phyloP scores from a whole-genome alignment of 2,329 filamentous ascomycete species.

The Ophiostoma australiae region DNA sequence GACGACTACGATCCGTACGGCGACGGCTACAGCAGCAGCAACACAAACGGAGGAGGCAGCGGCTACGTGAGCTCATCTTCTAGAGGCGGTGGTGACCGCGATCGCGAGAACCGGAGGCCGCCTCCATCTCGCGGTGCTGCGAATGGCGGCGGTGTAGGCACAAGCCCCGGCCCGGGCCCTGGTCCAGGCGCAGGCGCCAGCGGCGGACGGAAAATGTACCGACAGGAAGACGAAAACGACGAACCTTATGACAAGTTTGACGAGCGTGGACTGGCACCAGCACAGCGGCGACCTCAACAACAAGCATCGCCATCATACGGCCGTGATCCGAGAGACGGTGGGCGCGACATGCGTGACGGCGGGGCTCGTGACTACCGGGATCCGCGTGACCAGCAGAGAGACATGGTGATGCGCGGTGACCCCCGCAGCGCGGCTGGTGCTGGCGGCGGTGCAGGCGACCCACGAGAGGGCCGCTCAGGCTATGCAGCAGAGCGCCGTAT shows the following conservation, averaged over 20 bases:
- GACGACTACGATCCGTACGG: conserved; percentile 51
- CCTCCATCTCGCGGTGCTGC: conserved; percentile 29
- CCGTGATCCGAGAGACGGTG: background rate
- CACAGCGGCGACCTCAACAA: conserved; percentile 26
- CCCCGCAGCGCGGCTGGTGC: background rate
- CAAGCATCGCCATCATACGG: conserved; percentile 19
- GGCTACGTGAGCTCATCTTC: conserved; percentile 25
- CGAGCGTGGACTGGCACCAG: conserved; percentile 25
- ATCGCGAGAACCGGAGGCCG: conserved; percentile 16
- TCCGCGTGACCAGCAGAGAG: conserved; percentile 14
- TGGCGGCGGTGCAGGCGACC: background rate
- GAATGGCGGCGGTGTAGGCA: background rate
- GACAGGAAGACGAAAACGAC: conserved; percentile 19
- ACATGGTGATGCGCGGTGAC: conserved; percentile 14
- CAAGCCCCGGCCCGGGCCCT: background rate
- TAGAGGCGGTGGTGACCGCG: conserved; percentile 7
- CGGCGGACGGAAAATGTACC: conserved; percentile 20
- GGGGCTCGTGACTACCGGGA: conserved; percentile 11
- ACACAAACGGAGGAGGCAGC: conserved; percentile 37
- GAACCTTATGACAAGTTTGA: conserved; percentile 21
- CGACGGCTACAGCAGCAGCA: conserved; percentile 42
- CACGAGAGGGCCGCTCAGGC: conserved; percentile 9
- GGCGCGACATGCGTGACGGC: conserved; percentile 15
- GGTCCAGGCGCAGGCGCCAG: background rate
- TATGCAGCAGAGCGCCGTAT: conserved; percentile 45